Base-by-base conservation (phyloP, 2,329 filamentous ascomycete genomes). In the Dactylellina leptospora region DNA sequence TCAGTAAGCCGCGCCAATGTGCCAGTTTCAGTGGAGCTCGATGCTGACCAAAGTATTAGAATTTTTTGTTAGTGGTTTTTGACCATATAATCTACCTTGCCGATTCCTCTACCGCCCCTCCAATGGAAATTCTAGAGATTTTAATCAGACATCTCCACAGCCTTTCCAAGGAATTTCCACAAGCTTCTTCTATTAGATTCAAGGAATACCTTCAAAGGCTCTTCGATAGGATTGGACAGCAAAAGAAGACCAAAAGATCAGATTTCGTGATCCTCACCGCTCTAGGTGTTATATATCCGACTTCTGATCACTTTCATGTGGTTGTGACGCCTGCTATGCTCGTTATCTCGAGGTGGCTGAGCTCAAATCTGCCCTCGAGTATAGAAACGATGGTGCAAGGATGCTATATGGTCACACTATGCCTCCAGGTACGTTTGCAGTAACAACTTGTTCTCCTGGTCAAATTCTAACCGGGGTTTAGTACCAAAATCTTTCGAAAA, bases 291-390 rank as follows among this genome's bases (percentile, higher is more conserved):
- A 90, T 96, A 58, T 99, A 96, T 77, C 93, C 95, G 3, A 96
- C 95, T 0, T 97, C 93, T 0, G 95, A 99, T 80, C 93, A 97
- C 80, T 99, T 97, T 80, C 95, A 99, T 77, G 90, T 95, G 76
- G 91, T 97, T 33, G 90, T 92, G 40, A 99, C 95, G 1, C 95
- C 95, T 1, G 90, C 93, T 0, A 90, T 92, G 80, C 86, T 97
- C 3, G 85, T 88, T n/a, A 91, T 97, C 80, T 86, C 86, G 10
- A 87, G 91, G 60, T 97, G 90, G 80, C 84, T 99, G 23, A 91
- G 90, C 0, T 87, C 96, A 76, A 91, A 88, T 62, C 84, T 88
- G 0, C 87, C 92, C 0, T 83, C 86, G 44, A 83, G 82, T 5
- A 80, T 91, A 2, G 81, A 84, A 5, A 90, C 95, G 75, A 85